Evolutionary conservation across 805 yeast genomes (phyloP), one percentile per base, ranked within the genome.

Genomic region (Pichia membranifaciens): DNA sequence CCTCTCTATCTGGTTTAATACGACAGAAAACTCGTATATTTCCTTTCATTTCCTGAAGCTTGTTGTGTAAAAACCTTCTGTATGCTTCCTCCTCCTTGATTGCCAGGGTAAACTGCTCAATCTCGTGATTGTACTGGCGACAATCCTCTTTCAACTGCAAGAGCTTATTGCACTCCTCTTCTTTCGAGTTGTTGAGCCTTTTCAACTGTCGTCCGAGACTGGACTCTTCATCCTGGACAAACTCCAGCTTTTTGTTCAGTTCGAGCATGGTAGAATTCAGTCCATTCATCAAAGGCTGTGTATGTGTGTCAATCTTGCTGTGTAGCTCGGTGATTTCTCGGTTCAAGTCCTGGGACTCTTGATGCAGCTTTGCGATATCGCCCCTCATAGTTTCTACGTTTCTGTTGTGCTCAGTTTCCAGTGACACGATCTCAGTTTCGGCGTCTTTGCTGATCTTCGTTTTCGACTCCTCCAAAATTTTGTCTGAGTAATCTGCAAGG

Each of bases 11-110:
- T 0, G 96, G 96, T 46, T 95, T 73, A 5, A 91, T 72, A 34
- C 99, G 73, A 60, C 97, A 91, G 57, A 83, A 87, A 0, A 91
- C 97, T 41, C 98, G 68, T 31, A 93, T 89, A 57, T 88, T 93
- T 1, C 99, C 98, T 63, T 89, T 86, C 34, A 91, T 63, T 50
- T 87, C 96, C 62, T 89, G 96, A 5, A 91, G 68, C 51, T 71
- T 73, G 58, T 87, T 82, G 58, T 88, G 96, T 1, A 86, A 61
- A 13, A 66, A 58, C 9, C 96, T 69, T 51, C 96, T 70, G 33
- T 40, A 50, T 25, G 44, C 51, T 20, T 60, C 63, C 39, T 66
- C 66, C 31, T 57, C 57, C n/a, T 57, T 43, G 4, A 70, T 53
- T 22, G 63, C 52, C 0, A 42, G 49, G 48, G 66, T 59, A 20